Evolutionary conservation across 495 filamentous ascomycete species (phyloP), one percentile per base, ranked within the genome.

Genomic region (Endocarpon pusillum): DNA sequence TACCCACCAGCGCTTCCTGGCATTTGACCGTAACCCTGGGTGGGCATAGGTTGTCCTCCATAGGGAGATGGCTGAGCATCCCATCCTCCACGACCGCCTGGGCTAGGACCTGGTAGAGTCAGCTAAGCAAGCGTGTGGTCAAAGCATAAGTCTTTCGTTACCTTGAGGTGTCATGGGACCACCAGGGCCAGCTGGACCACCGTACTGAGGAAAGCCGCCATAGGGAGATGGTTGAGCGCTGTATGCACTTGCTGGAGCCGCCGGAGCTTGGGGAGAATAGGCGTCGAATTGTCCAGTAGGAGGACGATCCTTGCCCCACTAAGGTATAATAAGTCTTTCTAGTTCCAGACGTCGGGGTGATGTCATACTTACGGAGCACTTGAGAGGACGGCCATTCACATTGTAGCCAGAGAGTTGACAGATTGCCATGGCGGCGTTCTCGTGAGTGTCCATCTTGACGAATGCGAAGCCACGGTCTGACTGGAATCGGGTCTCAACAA

Each of bases 251-350:
- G 59, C 44, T 49, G 58, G 80, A 44, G 76, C 78, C 37, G 78
- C 78, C 6, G 63, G 61, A 45, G 71, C 69, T 44, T 81, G 82
- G 40, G 81, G 73, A 41, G 84, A 83, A 54, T 82, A 87, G 39
- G 75, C 81, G 41, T 84, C 76, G 44, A 78, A 74, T 47, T 86
- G 71, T 35, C 77, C 77, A 42, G 75, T 83, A 12, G 91, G 86
- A 22, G 84, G 84, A 53, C 91, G 89, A 59, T 97, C 89, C 61
- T 97, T 97, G 56, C 89, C 89, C 89, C 89, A 97, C 87, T 96
- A 48, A 33, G 23, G 35, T 38, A 5, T 5, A 5, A 31, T 31
- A 5, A 31, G 12, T 17, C 12, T 31, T 34, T 34, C 12, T 31
- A 14, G 12, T 4, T 14, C 5, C 12, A 5, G 4, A 17, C 7